phyloP scores from a whole-genome alignment of 805 yeast genomes.

The Vanderwaltozyma polyspora region DNA sequence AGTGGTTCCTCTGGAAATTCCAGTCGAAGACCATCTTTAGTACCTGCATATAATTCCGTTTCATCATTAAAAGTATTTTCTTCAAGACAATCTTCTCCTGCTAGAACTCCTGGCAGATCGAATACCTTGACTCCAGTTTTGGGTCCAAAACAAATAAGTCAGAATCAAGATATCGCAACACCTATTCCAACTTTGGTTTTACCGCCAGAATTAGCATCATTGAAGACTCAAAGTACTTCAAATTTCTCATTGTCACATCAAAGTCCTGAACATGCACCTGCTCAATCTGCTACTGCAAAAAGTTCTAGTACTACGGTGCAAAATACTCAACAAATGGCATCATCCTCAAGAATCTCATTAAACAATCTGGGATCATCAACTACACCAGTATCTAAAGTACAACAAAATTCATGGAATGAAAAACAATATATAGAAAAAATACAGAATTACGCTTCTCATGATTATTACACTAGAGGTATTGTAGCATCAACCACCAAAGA shows the following conservation, averaged over 20 bases:
- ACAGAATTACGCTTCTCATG: conserved; percentile 51
- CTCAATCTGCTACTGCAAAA: not conserved
- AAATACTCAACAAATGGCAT: not conserved
- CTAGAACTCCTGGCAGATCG: not conserved
- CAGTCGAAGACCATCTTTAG: conserved; percentile 7
- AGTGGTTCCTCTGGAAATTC: conserved; percentile 28
- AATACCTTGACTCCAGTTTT: not conserved
- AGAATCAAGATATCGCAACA: not conserved
- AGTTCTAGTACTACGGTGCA: not conserved
- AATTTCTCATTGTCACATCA: conserved; percentile 6
- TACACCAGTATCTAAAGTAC: conserved; percentile 14
- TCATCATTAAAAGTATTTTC: not conserved
- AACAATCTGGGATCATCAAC: not conserved
- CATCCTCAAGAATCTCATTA: not conserved
- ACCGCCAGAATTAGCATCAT: conserved; percentile 18
- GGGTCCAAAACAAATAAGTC: not conserved
- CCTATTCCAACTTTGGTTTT: conserved; percentile 16
- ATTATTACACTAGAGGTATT: conserved; percentile 61
- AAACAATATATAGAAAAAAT: conserved; percentile 52
- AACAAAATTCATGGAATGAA: conserved; percentile 45
- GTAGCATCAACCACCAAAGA: conserved; percentile 27
- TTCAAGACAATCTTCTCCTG: not conserved
- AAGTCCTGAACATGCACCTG: conserved; percentile 35
- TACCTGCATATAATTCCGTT: not conserved
- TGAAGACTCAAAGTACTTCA: conserved; percentile 15